phyloP scores from a whole-genome alignment of 2,329 filamentous ascomycete species.

The Pezicula neosporulosa region DNA sequence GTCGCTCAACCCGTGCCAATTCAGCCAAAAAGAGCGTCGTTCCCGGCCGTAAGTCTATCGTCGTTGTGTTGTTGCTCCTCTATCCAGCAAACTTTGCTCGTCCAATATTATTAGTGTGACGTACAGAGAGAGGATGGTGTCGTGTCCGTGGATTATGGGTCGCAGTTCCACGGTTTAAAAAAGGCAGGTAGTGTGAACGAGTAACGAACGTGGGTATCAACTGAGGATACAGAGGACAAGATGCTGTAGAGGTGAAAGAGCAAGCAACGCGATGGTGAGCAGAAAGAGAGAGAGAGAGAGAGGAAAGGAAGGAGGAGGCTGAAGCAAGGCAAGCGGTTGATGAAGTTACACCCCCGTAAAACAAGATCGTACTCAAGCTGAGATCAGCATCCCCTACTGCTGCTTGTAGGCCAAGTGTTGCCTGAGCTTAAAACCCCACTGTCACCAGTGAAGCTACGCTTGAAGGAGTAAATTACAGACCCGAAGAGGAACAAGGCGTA shows the following conservation, averaged over 20 bases:
- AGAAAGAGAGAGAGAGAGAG: not conserved
- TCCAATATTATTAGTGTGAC: no score
- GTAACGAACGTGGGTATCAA: constrained; percentile 1
- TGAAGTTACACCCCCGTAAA: not conserved
- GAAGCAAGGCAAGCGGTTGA: not conserved
- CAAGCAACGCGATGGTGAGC: not conserved
- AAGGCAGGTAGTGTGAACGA: not conserved
- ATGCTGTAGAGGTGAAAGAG: not conserved
- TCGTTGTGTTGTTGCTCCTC: no score
- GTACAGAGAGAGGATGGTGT: no score
- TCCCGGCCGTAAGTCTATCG: not conserved
- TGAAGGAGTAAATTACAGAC: not conserved
- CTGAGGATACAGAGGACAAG: not conserved
- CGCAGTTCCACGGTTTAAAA: no score
- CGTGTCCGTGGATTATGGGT: no score
- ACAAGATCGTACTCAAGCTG: not conserved
- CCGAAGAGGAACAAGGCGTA: not conserved
- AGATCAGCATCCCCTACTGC: not conserved
- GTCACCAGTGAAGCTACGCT: not conserved
- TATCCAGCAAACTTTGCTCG: no score
- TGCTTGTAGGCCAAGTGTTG: not conserved
- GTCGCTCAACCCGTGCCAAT: not conserved
- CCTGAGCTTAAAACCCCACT: not conserved
- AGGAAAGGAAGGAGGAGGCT: not conserved
- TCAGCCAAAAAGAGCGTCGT: not conserved